These are phyloP conservation scores for Anethum foeniculum DNA, from an alignment of 140 eudicot species.

Conservation along the genomic window DNA sequence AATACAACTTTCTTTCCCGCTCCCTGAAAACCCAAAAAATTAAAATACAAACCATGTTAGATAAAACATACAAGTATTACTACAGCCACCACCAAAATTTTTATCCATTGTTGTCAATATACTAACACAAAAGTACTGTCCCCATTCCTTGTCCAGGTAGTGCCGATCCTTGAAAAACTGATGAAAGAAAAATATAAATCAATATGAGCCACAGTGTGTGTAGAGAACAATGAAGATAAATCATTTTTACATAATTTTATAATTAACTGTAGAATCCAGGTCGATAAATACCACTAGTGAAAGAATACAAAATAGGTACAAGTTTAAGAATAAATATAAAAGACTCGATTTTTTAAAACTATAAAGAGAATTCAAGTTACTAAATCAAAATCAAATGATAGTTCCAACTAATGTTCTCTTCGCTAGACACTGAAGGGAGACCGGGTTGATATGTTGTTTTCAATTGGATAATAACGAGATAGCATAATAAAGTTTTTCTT, in stretches of 20 bases:
- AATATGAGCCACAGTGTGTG: constrained; percentile 11
- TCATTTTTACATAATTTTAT: background rate
- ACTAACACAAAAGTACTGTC: constrained; percentile 80
- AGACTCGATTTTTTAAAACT: background rate
- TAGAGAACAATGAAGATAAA: background rate
- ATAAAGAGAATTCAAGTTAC: background rate
- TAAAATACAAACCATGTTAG: constrained; percentile 9
- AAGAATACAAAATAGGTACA: background rate
- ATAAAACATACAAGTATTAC: background rate
- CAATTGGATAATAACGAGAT: background rate
- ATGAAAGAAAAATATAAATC: constrained; percentile 11
- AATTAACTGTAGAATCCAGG: background rate
- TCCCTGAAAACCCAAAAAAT: constrained; percentile 38
- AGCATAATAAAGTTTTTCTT: background rate
- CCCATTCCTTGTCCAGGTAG: constrained; percentile 99
- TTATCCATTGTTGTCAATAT: background rate
- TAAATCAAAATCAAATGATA: background rate
- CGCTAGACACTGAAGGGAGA: background rate
- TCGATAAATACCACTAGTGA: background rate
- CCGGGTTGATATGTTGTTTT: background rate
- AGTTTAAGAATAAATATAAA: background rate
- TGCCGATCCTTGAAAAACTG: constrained; percentile 97
- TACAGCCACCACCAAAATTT: background rate
- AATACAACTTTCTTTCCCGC: constrained; percentile 52
- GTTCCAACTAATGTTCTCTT: background rate